These are phyloP conservation scores for Acanthamoeba quina DNA, from an alignment of 208 protist species.

Conservation along the genomic window DNA sequence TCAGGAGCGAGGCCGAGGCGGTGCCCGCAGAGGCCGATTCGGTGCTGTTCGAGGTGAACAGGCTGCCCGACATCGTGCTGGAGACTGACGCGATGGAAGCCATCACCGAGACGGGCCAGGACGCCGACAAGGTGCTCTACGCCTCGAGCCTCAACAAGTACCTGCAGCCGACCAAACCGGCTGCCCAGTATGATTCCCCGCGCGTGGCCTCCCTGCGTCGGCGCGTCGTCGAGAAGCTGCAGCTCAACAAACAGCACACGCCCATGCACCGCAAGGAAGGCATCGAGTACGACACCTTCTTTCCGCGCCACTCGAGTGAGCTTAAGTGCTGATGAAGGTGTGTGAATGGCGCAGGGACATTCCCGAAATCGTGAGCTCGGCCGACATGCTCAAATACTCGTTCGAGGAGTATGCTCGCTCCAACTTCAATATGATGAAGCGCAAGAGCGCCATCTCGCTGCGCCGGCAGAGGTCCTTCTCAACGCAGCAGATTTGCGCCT, in stretches of 20 bases:
- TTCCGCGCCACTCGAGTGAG: neutral
- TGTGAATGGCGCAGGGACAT: neutral
- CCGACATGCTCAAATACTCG: neutral
- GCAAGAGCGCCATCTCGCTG: conserved; percentile 9
- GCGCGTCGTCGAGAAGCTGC: neutral
- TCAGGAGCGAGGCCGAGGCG: neutral
- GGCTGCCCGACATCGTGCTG: neutral
- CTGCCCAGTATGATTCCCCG: neutral
- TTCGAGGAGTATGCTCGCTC: conserved; percentile 7
- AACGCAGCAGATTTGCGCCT: neutral
- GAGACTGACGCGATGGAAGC: neutral
- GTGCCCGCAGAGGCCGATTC: neutral
- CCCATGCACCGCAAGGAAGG: conserved; percentile 30
- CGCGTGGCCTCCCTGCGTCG: conserved; percentile 8
- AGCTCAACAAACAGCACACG: neutral
- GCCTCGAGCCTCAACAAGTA: neutral
- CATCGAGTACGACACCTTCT: neutral
- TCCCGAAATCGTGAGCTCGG: conserved; percentile 7
- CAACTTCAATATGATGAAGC: conserved; percentile 29
- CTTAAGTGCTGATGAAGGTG: neutral
- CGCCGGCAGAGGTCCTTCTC: neutral
- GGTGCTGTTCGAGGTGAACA: conserved; percentile 26
- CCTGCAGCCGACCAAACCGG: neutral
- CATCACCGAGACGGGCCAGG: neutral
- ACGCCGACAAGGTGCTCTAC: neutral